Percentiles rank a stretch among this genome's conserved stretches.
These are phyloP conservation scores for Takakia lepidozioides DNA, from an alignment of 225 moss, liverwort and hornwort species.

Conservation along the genomic window DNA sequence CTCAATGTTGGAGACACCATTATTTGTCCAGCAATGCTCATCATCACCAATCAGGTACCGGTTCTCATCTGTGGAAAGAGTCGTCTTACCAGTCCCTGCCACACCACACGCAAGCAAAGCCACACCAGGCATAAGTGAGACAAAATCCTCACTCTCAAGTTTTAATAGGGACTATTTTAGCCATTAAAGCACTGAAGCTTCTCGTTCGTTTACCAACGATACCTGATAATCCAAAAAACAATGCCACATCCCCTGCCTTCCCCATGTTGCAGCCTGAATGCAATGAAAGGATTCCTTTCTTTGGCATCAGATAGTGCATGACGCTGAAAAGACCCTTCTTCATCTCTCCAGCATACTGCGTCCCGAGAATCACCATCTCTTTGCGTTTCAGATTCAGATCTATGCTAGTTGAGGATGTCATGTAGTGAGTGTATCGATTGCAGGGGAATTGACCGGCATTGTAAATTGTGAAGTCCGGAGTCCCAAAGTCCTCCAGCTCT, in stretches of 20 bases:
- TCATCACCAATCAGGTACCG: constrained; percentile 91
- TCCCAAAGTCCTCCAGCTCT: constrained; percentile 98
- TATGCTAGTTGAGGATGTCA: constrained; percentile 99
- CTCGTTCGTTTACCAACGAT: constrained; percentile 85
- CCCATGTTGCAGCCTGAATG: constrained; percentile 99
- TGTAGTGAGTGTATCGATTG: constrained; percentile 99
- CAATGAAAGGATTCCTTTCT: constrained; percentile 98
- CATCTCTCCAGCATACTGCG: constrained; percentile 99
- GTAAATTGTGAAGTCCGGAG: constrained; percentile 99
- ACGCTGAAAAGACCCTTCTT: constrained; percentile 99
- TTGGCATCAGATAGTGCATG: constrained; percentile 99
- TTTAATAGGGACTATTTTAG: background rate
- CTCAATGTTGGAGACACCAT: constrained; percentile 90
- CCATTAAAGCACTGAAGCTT: constrained; percentile 43
- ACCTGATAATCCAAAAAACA: constrained; percentile 99
- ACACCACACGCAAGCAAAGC: too few species aligned
- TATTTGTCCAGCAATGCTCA: constrained; percentile 92
- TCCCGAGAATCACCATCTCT: constrained; percentile 99
- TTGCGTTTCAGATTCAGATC: constrained; percentile 99
- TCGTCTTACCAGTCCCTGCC: constrained; percentile 97
- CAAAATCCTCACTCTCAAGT: constrained; percentile 7
- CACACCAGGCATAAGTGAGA: too few species aligned
- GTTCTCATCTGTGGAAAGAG: constrained; percentile 86
- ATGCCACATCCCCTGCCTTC: constrained; percentile 99
- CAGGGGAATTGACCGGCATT: constrained; percentile 99